Percentiles rank a stretch among this genome's conserved stretches.
These are phyloP conservation scores for Globisporangium paddicum DNA, from an alignment of 352 stramenopile species.

Conservation along the genomic window DNA sequence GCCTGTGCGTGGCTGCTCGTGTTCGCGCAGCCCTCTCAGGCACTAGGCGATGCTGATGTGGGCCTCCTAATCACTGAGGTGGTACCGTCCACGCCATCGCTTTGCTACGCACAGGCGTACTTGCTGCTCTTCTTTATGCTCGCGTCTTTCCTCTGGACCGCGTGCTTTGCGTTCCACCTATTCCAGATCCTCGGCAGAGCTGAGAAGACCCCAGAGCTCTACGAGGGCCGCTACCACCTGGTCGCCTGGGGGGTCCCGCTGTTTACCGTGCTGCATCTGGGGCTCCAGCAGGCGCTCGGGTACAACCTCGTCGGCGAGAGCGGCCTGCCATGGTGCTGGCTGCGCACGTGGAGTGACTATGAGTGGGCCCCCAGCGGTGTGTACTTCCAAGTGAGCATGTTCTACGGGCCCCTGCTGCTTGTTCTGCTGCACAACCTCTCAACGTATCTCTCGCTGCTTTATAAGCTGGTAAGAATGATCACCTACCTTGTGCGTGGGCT, in stretches of 20 bases:
- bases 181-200: conserved; percentile 54
- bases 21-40: conserved; percentile 24
- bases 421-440: conserved; percentile 53
- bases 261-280: conserved; percentile 39
- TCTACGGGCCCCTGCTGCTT: conserved; percentile 50
- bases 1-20: conserved; percentile 54
- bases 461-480: conserved; percentile 48
- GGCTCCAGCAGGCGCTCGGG: conserved; percentile 34
- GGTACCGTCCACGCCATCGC: background rate
- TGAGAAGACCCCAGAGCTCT: conserved; percentile 55
- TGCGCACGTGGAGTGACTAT: conserved; percentile 61
- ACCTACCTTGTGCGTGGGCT: no score
- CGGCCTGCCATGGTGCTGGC: conserved; percentile 70
- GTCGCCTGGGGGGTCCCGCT: conserved; percentile 59
- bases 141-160: conserved; percentile 65
- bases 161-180: conserved; percentile 75
- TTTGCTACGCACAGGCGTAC: conserved; percentile 38
- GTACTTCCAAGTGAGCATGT: conserved; percentile 54
- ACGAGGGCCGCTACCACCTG: conserved; percentile 64
- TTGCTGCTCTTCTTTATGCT: conserved; percentile 62
- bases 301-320: conserved; percentile 54
- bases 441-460: conserved; percentile 56
- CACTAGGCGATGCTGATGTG: background rate
- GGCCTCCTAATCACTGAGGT: background rate
- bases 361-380: conserved; percentile 46